These are phyloP conservation scores for Astrothelium macrocarpum DNA, from an alignment of 495 filamentous ascomycete species.

Conservation along the genomic window DNA sequence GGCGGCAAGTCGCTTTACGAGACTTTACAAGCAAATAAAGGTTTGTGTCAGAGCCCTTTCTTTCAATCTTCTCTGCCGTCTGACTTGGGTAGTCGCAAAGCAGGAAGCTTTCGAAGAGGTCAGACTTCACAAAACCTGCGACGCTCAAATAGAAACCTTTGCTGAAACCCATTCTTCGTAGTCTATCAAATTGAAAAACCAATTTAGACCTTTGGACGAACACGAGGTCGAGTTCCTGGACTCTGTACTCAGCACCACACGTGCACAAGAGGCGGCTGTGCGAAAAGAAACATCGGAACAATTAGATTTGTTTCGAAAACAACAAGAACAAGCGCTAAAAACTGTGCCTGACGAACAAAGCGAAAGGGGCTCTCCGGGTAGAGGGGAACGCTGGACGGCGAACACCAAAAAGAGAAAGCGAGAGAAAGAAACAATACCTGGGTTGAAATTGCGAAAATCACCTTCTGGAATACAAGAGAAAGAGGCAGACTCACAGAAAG, in stretches of 20 bases:
- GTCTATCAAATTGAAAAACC: constrained; percentile 73
- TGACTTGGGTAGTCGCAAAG: constrained; percentile 60
- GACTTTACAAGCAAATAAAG: constrained; percentile 87
- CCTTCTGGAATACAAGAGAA: constrained; percentile 20
- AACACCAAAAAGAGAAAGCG: constrained; percentile 51
- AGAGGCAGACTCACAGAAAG: neutral
- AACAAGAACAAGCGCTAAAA: constrained; percentile 50
- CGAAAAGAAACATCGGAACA: constrained; percentile 65
- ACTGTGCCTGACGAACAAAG: constrained; percentile 25
- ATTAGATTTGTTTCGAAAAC: constrained; percentile 60
- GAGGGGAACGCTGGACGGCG: constrained; percentile 44
- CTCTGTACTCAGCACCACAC: constrained; percentile 56
- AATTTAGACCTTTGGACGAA: constrained; percentile 88
- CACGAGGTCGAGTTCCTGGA: constrained; percentile 92
- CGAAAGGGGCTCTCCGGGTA: constrained; percentile 19
- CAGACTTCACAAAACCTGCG: neutral
- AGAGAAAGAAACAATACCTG: constrained; percentile 41
- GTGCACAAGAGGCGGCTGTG: constrained; percentile 63
- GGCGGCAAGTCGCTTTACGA: constrained; percentile 73
- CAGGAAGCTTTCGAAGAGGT: constrained; percentile 90
- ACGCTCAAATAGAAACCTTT: neutral
- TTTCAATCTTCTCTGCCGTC: neutral
- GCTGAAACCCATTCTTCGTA: neutral
- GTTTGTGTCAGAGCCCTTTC: constrained; percentile 37
- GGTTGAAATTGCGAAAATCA: constrained; percentile 51